These are phyloP conservation scores for Vicia faba DNA, from an alignment of 306 rosid species.

Conservation along the genomic window DNA sequence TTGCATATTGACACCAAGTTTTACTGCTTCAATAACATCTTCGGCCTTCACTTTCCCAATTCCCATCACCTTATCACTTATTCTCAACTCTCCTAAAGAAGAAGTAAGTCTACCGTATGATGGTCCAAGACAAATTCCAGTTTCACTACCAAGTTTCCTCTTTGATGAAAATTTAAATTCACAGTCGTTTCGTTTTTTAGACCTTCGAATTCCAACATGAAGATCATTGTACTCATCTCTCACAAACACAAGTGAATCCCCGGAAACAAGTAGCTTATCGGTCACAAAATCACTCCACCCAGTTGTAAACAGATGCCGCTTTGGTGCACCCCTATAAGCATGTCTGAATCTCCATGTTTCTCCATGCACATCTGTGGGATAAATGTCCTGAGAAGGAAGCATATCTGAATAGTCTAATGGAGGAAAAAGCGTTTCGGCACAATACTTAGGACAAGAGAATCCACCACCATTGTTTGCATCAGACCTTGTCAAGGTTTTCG, in stretches of 20 bases:
- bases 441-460: constrained; percentile 78
- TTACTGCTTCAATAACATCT: constrained; percentile 78
- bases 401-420: constrained; percentile 64
- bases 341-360: constrained; percentile 81
- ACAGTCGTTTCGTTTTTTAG: constrained; percentile 57
- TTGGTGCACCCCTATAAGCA: no score
- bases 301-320: constrained; percentile 85
- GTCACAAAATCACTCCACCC: constrained; percentile 90
- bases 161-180: constrained; percentile 53
- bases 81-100: constrained; percentile 55
- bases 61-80: constrained; percentile 46
- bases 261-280: constrained; percentile 78
- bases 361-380: constrained; percentile 79
- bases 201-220: constrained; percentile 73
- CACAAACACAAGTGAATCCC: constrained; percentile 81
- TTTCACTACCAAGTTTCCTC: constrained; percentile 56
- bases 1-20: no score
- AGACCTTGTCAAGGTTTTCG: constrained; percentile 69
- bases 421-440: constrained; percentile 85
- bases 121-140: constrained; percentile 37
- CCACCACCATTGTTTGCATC: constrained; percentile 64
- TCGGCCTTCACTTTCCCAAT: constrained; percentile 58
- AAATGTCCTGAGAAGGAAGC: constrained; percentile 78
- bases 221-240: constrained; percentile 75
- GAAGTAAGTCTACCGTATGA: neutral